Evolutionary conservation across 768 basidiomycete genomes (phyloP), one percentile per base, ranked within the genome.

Genomic region (Strobilomyces echinocephalus): DNA sequence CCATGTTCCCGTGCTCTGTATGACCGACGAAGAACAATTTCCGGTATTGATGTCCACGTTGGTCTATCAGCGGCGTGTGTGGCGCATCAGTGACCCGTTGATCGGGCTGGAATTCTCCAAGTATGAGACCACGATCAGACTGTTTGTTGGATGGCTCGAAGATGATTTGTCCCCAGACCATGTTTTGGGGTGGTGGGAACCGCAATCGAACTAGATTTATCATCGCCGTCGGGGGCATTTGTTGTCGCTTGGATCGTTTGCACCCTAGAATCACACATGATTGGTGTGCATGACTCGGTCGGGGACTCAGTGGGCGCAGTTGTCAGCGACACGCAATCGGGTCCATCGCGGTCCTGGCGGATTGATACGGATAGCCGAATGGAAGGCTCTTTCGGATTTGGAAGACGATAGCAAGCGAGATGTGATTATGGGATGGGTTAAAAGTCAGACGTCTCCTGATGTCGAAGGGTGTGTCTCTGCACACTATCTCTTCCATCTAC

Each of bases 111-210:
- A 30, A 21, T 50, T 57, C 39, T 54, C 53, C 34, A 49, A 54
- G 28, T 50, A 54, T 10, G 47, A 40, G 11, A 45, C 47, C n/a
- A 34, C 16, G 8, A 44, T 56, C 36, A 49, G 5, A 39, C 15
- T 56, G 4, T 45, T 28, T 5, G 41, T 56, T 11, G 55, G 52
- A 8, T 56, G 52, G 52, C 52, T 56, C n/a, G 47, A 49, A 9
- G 52, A 30, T 3, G 38, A 39, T 12, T 18, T 28, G 12, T 11
- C 42, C 6, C 21, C 26, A 0, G 42, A 15, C 52, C 24, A 4
- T 24, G 24, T 24, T 24, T 56, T 7, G 26, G 31, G 24, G 31
- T 54, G 42, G 40, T 56, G 8, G 30, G 15, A 36, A 48, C 47
- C 16, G 42, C 53, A 18, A 5, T 49, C 8, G 4, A 6, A 6